Base-by-base conservation (phyloP, 2,329 filamentous ascomycete species). In the Raffaelea ambrosiae region DNA sequence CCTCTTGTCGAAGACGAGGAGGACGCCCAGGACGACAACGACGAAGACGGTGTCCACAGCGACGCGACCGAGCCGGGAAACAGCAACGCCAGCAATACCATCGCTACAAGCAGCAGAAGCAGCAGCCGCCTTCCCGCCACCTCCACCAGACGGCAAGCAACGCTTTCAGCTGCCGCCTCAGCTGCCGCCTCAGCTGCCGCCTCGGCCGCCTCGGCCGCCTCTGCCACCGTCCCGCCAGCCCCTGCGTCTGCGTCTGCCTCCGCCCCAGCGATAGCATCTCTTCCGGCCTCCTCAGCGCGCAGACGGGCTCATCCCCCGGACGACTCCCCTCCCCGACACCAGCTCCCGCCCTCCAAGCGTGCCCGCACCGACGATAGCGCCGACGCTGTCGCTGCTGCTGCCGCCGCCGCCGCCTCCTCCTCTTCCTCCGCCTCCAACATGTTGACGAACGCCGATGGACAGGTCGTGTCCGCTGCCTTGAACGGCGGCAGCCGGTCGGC, bases 401-500 rank as follows among this genome's bases (percentile, higher is more conserved):
- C n/a, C n/a, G n/a, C n/a, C n/a, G n/a, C n/a, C n/a, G n/a, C n/a
- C n/a, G n/a, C n/a, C n/a, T n/a, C n/a, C n/a, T n/a, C n/a, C n/a
- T n/a, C n/a, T n/a, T n/a, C n/a, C n/a, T n/a, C n/a, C n/a, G n/a
- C n/a, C n/a, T n/a, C n/a, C n/a, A 22, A 40, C 29, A 53, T 53
- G 49, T 18, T 51, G 26, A 40, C 49, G 23, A 40, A n/a, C 31
- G 33, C 33, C 18, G 49, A 53, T 40, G 35, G 44, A 19, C 47
- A 48, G 39, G 48, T 44, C 31, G 35, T 11, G 40, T 23, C 35
- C 29, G 29, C 38, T 20, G 38, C 46, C 3, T 62, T 73, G 44
- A 86, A 85, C 58, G 79, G 82, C 33, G 73, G 77, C 36, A 73
- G 77, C 35, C 65, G 72, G n/a, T n/a, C n/a, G n/a, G 53, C 29